Percentiles rank a stretch among this genome's conserved stretches.
phyloP scores from a whole-genome alignment of 2,329 filamentous ascomycete species.

The Fusarium pininemorale region DNA sequence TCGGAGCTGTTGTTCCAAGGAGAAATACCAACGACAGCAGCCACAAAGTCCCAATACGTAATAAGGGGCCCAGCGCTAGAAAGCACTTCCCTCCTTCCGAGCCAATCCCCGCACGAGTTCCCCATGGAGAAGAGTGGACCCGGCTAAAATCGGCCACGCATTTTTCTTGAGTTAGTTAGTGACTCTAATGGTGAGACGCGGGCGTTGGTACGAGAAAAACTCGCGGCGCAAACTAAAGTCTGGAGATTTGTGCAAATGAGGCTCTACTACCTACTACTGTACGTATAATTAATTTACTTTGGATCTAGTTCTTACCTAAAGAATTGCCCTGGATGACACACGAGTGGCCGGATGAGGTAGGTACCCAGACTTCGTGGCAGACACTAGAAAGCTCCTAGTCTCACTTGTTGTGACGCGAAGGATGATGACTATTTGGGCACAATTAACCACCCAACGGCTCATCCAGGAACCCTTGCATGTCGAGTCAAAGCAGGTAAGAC shows the following conservation, averaged over 20 bases:
- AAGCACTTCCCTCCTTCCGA: background rate
- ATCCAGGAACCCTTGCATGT: background rate
- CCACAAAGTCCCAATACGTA: background rate
- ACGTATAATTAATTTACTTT: background rate
- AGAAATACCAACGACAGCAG: background rate
- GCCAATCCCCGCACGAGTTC: slow-evolving; percentile 28
- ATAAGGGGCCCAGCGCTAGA: slow-evolving; percentile 6
- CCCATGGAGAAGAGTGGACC: slow-evolving; percentile 23
- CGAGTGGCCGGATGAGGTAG: slow-evolving; percentile 8
- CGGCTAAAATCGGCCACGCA: background rate
- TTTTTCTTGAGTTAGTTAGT: background rate
- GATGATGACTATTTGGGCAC: background rate
- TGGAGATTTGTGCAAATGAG: slow-evolving; percentile 3
- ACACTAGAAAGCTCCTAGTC: background rate
- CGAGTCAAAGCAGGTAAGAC: background rate
- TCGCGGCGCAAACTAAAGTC: background rate
- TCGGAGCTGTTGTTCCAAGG: slow-evolving; percentile 4
- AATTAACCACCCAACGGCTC: background rate
- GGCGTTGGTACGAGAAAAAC: slow-evolving; percentile 1
- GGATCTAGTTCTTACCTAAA: slow-evolving; percentile 18
- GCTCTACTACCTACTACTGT: background rate
- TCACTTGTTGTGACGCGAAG: slow-evolving; percentile 1
- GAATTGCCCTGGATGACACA: slow-evolving; percentile 12
- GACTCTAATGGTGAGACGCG: slow-evolving; percentile 3
- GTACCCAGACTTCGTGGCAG: background rate